phyloP scores from a whole-genome alignment of 805 yeast genomes.

The Teunomyces gatunensis region DNA sequence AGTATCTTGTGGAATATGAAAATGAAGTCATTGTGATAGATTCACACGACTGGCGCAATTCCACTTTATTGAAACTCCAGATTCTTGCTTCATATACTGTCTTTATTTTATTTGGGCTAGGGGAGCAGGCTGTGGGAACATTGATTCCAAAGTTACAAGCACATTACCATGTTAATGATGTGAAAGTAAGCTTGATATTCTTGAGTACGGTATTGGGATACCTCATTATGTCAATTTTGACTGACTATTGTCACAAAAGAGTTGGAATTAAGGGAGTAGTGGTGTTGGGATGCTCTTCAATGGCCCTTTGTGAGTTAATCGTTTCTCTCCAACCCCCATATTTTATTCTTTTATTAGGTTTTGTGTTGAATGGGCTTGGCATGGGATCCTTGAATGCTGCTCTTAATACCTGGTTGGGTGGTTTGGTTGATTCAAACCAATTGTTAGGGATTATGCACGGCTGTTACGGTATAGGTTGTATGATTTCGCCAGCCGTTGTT shows the following conservation, averaged over 20 bases:
- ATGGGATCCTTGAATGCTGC: conserved; percentile 57
- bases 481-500: conserved; percentile 48
- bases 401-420: conserved; percentile 53
- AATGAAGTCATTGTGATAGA: conserved; percentile 31
- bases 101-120: conserved; percentile 51
- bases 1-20: conserved; percentile 11
- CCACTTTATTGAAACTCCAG: conserved; percentile 42
- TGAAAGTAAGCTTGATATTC: conserved; percentile 48
- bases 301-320: conserved; percentile 38
- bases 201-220: conserved; percentile 56
- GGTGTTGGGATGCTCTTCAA: conserved; percentile 28
- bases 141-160: conserved; percentile 50
- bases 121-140: conserved; percentile 62
- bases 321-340: conserved; percentile 44
- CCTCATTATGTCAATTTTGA: conserved; percentile 48
- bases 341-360: conserved; percentile 34
- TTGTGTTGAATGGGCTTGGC: conserved; percentile 51
- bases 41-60: conserved; percentile 37
- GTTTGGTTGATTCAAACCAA: conserved; percentile 46
- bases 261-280: conserved; percentile 51
- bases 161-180: conserved; percentile 48
- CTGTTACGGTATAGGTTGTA: conserved; percentile 52
- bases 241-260: conserved; percentile 37
- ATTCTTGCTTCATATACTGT: conserved; percentile 36
- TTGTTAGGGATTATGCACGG: conserved; percentile 53